A percentile compares a stretch with the other conserved stretches of the same genome.
phyloP scores from a whole-genome alignment of 2,329 filamentous ascomycete species.

The Camptophora hylomeconis region DNA sequence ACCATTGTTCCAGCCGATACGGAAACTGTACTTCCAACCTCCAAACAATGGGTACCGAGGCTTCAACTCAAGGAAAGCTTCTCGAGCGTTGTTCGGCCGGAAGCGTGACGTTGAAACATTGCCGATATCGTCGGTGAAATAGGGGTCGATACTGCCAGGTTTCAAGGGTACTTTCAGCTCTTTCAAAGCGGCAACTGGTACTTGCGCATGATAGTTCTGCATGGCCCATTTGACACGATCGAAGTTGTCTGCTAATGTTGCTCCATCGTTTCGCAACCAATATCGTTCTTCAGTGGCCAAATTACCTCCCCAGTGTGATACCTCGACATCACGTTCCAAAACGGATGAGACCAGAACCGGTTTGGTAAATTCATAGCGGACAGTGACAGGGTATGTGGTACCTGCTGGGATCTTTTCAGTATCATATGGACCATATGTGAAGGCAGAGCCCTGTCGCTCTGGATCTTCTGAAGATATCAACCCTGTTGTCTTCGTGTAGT shows the following conservation, averaged over 20 bases:
- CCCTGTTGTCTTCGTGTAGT: conserved; percentile 63
- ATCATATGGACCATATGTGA: conserved; percentile 81
- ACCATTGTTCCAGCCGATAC: conserved; percentile 88
- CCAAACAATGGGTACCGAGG: conserved; percentile 94
- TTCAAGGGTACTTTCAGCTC: conserved; percentile 69
- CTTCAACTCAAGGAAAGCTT: conserved; percentile 78
- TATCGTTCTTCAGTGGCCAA: conserved; percentile 90
- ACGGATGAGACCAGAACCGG: conserved; percentile 67
- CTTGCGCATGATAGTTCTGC: conserved; percentile 49
- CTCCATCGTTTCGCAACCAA: conserved; percentile 74
- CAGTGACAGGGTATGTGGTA: conserved; percentile 55
- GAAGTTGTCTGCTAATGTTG: conserved; percentile 60
- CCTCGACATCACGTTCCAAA: conserved; percentile 82
- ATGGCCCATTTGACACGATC: conserved; percentile 65
- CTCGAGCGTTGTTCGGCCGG: conserved; percentile 55
- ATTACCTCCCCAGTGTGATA: conserved; percentile 97
- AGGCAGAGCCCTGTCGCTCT: conserved; percentile 69
- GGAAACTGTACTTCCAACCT: conserved; percentile 96
- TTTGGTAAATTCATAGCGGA: conserved; percentile 93
- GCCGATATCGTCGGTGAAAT: conserved; percentile 92
- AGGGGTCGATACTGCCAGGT: conserved; percentile 69
- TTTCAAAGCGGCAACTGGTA: conserved; percentile 64
- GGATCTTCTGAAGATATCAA: conserved; percentile 51
- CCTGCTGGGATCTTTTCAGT: conserved; percentile 59
- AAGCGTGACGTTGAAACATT: conserved; percentile 93